phyloP scores from a whole-genome alignment of 192 early-diverging fungal species.

The Coemansia sp. region DNA sequence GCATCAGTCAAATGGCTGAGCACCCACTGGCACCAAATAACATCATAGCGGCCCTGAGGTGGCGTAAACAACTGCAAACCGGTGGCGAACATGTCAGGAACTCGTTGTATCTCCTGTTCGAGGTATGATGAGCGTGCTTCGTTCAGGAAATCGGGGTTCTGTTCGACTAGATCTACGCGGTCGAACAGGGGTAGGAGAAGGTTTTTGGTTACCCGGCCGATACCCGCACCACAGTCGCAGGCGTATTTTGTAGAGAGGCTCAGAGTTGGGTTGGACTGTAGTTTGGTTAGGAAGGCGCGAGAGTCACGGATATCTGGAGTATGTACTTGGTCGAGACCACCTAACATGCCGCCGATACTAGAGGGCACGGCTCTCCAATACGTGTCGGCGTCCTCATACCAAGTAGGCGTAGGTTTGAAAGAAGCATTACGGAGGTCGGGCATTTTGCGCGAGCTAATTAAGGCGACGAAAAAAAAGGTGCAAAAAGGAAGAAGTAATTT shows the following conservation, averaged over 20 bases:
- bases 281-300: constrained; percentile 61
- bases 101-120: constrained; percentile 60
- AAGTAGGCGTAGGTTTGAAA: constrained; percentile 50
- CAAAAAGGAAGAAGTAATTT: neutral
- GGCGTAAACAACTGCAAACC: constrained; percentile 87
- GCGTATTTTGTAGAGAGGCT: constrained; percentile 26
- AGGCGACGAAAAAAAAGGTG: neutral
- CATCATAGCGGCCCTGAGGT: constrained; percentile 71
- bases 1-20: constrained; percentile 91
- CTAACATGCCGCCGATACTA: constrained; percentile 78
- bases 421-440: constrained; percentile 11
- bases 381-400: constrained; percentile 70
- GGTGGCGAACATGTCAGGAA: constrained; percentile 67
- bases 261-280: constrained; percentile 8
- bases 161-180: constrained; percentile 90
- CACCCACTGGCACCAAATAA: constrained; percentile 99
- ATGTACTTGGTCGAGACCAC: constrained; percentile 79
- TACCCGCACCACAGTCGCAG: constrained; percentile 93
- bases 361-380: constrained; percentile 53
- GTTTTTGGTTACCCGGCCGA: constrained; percentile 89
- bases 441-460: constrained; percentile 4
- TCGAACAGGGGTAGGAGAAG: constrained; percentile 81
- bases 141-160: constrained; percentile 75
- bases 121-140: constrained; percentile 68
- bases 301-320: constrained; percentile 74